Conservation (phyloP, 345 rosid species). For the Eucalyptus fibrosa region DNA sequence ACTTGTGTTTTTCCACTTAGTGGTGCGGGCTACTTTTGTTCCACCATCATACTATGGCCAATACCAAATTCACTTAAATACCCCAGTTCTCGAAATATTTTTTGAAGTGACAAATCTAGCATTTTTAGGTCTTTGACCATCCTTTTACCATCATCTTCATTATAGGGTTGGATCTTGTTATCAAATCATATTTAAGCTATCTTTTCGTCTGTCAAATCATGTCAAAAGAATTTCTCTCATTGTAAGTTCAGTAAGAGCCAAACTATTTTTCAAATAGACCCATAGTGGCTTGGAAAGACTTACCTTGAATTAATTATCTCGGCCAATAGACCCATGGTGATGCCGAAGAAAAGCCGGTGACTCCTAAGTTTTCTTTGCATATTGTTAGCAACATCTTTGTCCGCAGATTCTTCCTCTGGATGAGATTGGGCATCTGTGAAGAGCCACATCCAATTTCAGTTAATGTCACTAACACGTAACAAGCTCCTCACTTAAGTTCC, state of each 20-base stretch:
- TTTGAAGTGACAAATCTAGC: not conserved
- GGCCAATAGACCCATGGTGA: slow-evolving; percentile 87
- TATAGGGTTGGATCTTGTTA: not conserved
- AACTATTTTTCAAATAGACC: not conserved
- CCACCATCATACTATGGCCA: not conserved
- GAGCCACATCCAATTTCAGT: not conserved
- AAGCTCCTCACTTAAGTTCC: not conserved
- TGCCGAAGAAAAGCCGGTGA: slow-evolving; percentile 93
- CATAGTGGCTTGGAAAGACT: not conserved
- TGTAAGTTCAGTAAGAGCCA: not conserved
- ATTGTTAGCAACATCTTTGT: slow-evolving; percentile 20
- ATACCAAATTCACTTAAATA: not conserved
- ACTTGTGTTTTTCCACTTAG: not conserved
- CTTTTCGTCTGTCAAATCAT: not conserved
- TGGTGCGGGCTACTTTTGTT: not conserved
- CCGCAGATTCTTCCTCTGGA: slow-evolving; percentile 12
- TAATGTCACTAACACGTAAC: not conserved
- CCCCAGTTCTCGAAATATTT: not conserved
- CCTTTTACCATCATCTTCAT: not conserved
- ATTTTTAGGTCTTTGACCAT: not conserved
- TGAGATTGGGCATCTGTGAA: slow-evolving; percentile 37
- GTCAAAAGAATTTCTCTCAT: not conserved
- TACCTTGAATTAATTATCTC: slow-evolving; percentile 98
- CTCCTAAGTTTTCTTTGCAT: slow-evolving; percentile 47
- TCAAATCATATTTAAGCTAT: not conserved